phyloP scores from a whole-genome alignment of 495 filamentous ascomycete genomes.

The Neurospora hispaniola region DNA sequence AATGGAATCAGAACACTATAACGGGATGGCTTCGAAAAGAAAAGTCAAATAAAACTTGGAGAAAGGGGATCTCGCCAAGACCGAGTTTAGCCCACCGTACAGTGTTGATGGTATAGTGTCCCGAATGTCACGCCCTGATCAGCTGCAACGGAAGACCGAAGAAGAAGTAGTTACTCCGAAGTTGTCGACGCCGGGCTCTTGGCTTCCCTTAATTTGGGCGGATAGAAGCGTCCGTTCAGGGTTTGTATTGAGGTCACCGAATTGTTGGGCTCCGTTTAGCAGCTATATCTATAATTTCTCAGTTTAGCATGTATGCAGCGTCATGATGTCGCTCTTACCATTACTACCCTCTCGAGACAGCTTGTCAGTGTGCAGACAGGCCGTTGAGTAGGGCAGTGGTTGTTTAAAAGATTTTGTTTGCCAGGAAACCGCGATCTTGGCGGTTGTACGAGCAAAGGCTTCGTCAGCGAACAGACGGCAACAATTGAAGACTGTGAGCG shows the following conservation, averaged over 20 bases:
- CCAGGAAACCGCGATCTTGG: neutral
- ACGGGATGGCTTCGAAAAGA: neutral
- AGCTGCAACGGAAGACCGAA: neutral
- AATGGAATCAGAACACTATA: neutral
- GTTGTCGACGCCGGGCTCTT: neutral
- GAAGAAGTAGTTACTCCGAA: neutral
- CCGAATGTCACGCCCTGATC: neutral
- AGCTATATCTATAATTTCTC: neutral
- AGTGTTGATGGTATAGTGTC: neutral
- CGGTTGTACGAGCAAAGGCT: no score
- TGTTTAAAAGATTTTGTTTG: neutral
- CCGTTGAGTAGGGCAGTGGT: neutral
- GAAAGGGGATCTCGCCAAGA: neutral
- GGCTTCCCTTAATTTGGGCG: neutral
- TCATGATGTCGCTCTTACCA: neutral
- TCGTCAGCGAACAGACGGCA: no score
- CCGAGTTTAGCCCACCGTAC: neutral
- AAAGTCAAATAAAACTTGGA: neutral
- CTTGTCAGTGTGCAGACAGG: neutral
- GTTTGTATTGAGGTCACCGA: neutral
- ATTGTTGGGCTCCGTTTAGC: neutral
- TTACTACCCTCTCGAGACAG: neutral
- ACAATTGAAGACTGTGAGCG: neutral
- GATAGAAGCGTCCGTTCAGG: neutral
- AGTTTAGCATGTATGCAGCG: neutral